Evolutionary conservation across 331 rosid genomes (phyloP).

Genomic region (Phaseolus coccineus): DNA sequence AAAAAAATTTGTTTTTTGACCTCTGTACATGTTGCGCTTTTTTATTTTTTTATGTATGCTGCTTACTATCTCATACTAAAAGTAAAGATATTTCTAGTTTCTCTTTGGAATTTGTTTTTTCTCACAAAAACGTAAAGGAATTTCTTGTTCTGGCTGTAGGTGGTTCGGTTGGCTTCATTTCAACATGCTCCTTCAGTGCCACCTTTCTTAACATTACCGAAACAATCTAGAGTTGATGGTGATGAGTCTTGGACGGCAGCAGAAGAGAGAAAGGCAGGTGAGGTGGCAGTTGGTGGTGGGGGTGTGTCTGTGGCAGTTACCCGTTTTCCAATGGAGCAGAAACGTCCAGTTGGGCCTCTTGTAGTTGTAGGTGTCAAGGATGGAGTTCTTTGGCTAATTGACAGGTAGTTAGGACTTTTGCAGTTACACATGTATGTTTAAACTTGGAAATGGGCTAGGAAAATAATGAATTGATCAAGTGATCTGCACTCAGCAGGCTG

Average conservation of each 20-base stretch:
- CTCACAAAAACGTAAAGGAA: neutral
- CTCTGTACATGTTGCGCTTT: slow-evolving; percentile 18
- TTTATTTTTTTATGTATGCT: neutral
- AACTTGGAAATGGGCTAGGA: slow-evolving; percentile 21
- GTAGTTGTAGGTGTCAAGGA: slow-evolving; percentile 95
- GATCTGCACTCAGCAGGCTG: slow-evolving; percentile 8
- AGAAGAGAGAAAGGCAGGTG: slow-evolving; percentile 84
- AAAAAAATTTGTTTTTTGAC: slow-evolving; percentile 2
- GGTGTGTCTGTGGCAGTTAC: slow-evolving; percentile 97
- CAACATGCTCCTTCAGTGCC: slow-evolving; percentile 99
- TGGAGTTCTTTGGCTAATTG: slow-evolving; percentile 99
- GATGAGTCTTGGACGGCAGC: slow-evolving; percentile 66
- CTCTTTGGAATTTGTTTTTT: slow-evolving; percentile 4
- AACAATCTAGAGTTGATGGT: slow-evolving; percentile 76
- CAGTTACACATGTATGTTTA: slow-evolving; percentile 26
- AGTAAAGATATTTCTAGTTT: slow-evolving; percentile 29
- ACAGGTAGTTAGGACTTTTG: slow-evolving; percentile 65
- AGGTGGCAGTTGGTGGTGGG: slow-evolving; percentile 99
- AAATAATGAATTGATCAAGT: slow-evolving; percentile 17
- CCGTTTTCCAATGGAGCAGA: slow-evolving; percentile 95
- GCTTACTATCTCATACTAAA: slow-evolving; percentile 33
- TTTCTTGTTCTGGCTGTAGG: slow-evolving; percentile 59
- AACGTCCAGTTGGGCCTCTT: slow-evolving; percentile 96
- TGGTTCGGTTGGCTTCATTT: slow-evolving; percentile 97
- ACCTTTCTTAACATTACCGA: slow-evolving; percentile 81